A percentile compares a stretch with the other conserved stretches of the same genome.
phyloP scores from a whole-genome alignment of 495 filamentous ascomycete species.

The Talaromyces trachyspermus region DNA sequence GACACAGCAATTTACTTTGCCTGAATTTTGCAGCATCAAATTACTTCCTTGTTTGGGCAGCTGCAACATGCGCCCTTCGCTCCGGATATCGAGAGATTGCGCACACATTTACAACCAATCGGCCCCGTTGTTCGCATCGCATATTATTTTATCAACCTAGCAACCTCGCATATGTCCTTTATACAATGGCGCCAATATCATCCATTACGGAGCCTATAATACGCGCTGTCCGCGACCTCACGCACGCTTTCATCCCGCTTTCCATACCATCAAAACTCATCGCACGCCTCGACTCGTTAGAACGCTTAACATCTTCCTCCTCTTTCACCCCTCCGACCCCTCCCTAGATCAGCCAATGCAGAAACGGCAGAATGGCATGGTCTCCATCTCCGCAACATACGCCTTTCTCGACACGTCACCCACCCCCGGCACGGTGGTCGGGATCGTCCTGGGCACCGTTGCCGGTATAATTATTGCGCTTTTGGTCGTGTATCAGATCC shows the following conservation, averaged over 20 bases:
- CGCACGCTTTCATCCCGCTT: background rate
- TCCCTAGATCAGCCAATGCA: background rate
- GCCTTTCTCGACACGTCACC: slow-evolving; percentile 51
- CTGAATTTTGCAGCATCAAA: background rate
- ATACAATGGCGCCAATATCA: slow-evolving; percentile 6
- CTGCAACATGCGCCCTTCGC: slow-evolving; percentile 1
- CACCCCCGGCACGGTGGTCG: slow-evolving; percentile 64
- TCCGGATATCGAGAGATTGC: background rate
- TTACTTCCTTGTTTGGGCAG: too few relatives aligned
- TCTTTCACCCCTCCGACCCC: too few relatives aligned
- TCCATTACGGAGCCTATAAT: background rate
- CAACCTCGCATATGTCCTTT: background rate
- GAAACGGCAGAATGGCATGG: slow-evolving; percentile 19
- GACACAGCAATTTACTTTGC: too few relatives aligned
- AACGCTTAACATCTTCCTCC: background rate
- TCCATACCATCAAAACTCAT: slow-evolving; percentile 1
- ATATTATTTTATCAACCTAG: background rate
- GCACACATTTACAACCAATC: background rate
- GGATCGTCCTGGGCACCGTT: slow-evolving; percentile 78
- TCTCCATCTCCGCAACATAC: slow-evolving; percentile 65
- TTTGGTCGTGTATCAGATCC: slow-evolving; percentile 63
- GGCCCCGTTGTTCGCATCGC: background rate
- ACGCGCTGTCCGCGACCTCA: slow-evolving; percentile 3
- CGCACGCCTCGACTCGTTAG: background rate
- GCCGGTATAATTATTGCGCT: slow-evolving; percentile 72